Evolutionary conservation across 805 yeast species (phyloP).

Genomic region (Komagataella pseudopastoris): DNA sequence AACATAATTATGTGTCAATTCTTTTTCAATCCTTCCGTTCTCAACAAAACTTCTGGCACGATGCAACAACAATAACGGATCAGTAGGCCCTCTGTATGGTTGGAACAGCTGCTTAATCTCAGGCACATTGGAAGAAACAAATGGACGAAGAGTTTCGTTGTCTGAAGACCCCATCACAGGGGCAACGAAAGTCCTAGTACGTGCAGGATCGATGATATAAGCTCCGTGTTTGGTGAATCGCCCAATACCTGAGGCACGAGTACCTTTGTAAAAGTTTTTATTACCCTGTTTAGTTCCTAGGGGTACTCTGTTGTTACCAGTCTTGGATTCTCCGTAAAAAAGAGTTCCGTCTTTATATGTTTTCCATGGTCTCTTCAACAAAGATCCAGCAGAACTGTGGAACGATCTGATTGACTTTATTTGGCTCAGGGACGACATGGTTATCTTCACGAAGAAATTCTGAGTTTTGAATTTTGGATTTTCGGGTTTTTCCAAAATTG

Average conservation of each 20-base stretch:
- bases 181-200: constrained; percentile 82
- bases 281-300: constrained; percentile 90
- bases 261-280: constrained; percentile 90
- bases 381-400: constrained; percentile 27
- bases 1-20: constrained; percentile 12
- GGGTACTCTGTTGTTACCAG: constrained; percentile 75
- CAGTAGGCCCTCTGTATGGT: constrained; percentile 70
- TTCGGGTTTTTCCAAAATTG: neutral
- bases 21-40: constrained; percentile 42
- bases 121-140: constrained; percentile 66
- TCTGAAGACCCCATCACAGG: constrained; percentile 32
- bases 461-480: neutral
- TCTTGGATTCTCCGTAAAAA: constrained; percentile 66
- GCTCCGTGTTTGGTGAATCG: constrained; percentile 58
- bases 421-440: constrained; percentile 26
- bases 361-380: constrained; percentile 80
- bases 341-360: constrained; percentile 70
- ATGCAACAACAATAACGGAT: constrained; percentile 57
- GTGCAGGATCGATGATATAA: constrained; percentile 68
- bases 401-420: constrained; percentile 31
- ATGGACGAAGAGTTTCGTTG: constrained; percentile 42
- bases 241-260: constrained; percentile 91
- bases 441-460: neutral
- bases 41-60: constrained; percentile 67
- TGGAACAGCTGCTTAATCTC: constrained; percentile 50